phyloP scores from a whole-genome alignment of 2,329 filamentous ascomycete genomes.

The Fusarium musae region DNA sequence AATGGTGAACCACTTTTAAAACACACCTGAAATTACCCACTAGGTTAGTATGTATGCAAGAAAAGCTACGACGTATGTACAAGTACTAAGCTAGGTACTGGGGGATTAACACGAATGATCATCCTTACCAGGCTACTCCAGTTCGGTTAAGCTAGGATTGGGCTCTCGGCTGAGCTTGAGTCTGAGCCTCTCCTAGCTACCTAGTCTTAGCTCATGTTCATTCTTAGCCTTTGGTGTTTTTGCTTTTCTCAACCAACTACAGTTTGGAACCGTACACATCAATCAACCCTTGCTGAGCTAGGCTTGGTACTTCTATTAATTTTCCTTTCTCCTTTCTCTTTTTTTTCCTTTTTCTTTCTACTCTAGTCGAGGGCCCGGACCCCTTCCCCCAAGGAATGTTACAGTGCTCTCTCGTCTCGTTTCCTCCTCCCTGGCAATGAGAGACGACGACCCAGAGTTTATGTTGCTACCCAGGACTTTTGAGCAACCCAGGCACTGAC shows the following conservation, averaged over 20 bases:
- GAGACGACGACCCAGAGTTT: conserved; percentile 1
- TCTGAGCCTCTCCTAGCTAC: neutral
- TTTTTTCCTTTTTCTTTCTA: neutral
- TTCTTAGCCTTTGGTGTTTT: conserved; percentile 11
- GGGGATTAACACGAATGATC: conserved; percentile 22
- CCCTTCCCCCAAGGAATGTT: conserved; percentile 19
- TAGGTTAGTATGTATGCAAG: neutral
- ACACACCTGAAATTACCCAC: conserved; percentile 1
- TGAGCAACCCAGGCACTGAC: conserved; percentile 9
- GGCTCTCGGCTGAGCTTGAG: neutral
- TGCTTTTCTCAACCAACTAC: conserved; percentile 18
- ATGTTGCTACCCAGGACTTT: conserved; percentile 19
- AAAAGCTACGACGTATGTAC: neutral
- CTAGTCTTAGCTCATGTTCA: conserved; percentile 1
- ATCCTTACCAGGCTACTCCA: conserved; percentile 10
- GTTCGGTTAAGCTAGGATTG: neutral
- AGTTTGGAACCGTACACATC: neutral
- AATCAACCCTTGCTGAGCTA: conserved; percentile 7
- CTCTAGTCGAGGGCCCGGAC: neutral
- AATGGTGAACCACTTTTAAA: conserved; percentile 7
- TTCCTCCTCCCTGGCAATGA: conserved; percentile 8
- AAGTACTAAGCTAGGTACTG: neutral
- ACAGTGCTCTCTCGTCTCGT: conserved; percentile 7
- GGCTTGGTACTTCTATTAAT: neutral
- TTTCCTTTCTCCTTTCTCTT: neutral